Evolutionary conservation across 352 stramenopile species (phyloP).

Genomic region (Pythium phragmiticola): DNA sequence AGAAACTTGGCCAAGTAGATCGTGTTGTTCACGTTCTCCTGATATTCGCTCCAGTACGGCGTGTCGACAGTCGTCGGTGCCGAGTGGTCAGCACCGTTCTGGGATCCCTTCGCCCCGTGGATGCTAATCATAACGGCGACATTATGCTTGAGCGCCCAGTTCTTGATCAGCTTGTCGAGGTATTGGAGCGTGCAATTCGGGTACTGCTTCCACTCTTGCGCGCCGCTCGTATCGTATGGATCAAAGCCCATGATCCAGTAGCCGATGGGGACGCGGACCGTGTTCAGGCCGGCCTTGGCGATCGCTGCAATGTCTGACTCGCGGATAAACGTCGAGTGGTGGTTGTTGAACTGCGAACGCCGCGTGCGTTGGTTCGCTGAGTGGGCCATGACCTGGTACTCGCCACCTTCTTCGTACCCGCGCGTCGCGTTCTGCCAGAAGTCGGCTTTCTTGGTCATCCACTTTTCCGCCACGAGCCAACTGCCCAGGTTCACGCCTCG

Average conservation of each 20-base stretch:
- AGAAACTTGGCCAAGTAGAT: slow-evolving; percentile 33
- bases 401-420: slow-evolving; percentile 13
- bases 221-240: slow-evolving; percentile 35
- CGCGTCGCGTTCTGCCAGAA: slow-evolving; percentile 26
- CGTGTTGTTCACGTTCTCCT: slow-evolving; percentile 34
- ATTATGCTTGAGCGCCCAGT: slow-evolving; percentile 43
- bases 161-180: slow-evolving; percentile 39
- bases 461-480: slow-evolving; percentile 38
- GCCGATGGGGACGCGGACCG: slow-evolving; percentile 69
- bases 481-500: slow-evolving; percentile 38
- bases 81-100: slow-evolving; percentile 74
- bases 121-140: slow-evolving; percentile 49
- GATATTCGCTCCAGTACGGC: slow-evolving; percentile 25
- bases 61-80: slow-evolving; percentile 27
- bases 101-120: slow-evolving; percentile 63
- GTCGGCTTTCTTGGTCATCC: slow-evolving; percentile 32
- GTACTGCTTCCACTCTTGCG: slow-evolving; percentile 43
- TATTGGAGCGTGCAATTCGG: slow-evolving; percentile 43
- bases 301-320: slow-evolving; percentile 65
- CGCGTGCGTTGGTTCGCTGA: slow-evolving; percentile 6
- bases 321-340: slow-evolving; percentile 63
- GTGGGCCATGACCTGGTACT: slow-evolving; percentile 25
- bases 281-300: slow-evolving; percentile 61
- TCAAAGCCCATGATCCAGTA: slow-evolving; percentile 76
- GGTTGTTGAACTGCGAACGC: slow-evolving; percentile 44